Percentiles rank a stretch among this genome's conserved stretches.
Evolutionary conservation across 495 filamentous ascomycete genomes (phyloP).

Genomic region (Physcia stellaris): DNA sequence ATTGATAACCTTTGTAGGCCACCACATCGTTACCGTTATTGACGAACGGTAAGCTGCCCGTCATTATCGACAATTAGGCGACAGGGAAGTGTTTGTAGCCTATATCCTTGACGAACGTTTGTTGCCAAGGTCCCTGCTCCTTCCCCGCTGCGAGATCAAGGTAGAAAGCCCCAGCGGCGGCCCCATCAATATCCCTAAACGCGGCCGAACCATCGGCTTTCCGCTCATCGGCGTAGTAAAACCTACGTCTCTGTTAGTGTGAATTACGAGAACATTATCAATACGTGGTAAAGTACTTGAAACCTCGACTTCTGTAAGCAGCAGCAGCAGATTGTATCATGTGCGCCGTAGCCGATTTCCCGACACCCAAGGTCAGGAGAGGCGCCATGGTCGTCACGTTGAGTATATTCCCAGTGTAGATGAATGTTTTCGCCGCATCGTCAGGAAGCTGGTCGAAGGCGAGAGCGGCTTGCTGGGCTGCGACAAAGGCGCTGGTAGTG

Average conservation of each 20-base stretch:
- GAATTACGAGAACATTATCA: neutral
- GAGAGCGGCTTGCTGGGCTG: constrained; percentile 28
- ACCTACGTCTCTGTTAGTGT: constrained; percentile 18
- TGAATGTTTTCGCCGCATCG: constrained; percentile 27
- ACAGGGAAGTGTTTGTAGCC: constrained; percentile 31
- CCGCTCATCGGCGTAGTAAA: constrained; percentile 36
- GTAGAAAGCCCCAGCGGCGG: constrained; percentile 29
- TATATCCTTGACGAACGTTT: constrained; percentile 32
- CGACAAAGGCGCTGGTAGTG: constrained; percentile 28
- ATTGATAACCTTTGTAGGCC: too few relatives aligned
- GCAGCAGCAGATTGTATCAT: constrained; percentile 26
- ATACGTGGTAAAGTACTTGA: constrained; percentile 23
- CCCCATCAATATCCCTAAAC: constrained; percentile 20
- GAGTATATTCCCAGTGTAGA: constrained; percentile 35
- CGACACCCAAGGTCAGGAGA: constrained; percentile 26
- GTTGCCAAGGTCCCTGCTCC: constrained; percentile 28
- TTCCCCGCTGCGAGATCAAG: constrained; percentile 22
- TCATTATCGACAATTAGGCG: too few relatives aligned
- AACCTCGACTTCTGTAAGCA: constrained; percentile 30
- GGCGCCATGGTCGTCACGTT: constrained; percentile 20
- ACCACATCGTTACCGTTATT: too few relatives aligned
- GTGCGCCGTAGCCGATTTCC: constrained; percentile 32
- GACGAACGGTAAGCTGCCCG: too few relatives aligned
- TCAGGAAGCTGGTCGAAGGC: constrained; percentile 25
- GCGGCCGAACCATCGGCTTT: constrained; percentile 25